phyloP scores from a whole-genome alignment of 225 moss, liverwort and hornwort species.

The Lunularia cruciata region DNA sequence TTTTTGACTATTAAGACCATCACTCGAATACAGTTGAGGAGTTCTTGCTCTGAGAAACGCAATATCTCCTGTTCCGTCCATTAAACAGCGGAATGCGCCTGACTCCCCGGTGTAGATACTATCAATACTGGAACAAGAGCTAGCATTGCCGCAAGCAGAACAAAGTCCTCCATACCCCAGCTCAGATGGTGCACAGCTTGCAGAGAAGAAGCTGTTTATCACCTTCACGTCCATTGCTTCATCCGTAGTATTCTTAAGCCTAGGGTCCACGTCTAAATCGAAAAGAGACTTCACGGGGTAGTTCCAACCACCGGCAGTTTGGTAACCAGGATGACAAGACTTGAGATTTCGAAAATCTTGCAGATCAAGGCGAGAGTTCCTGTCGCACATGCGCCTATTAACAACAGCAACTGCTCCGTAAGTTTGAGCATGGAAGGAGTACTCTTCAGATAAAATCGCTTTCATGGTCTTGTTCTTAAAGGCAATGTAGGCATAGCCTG shows the following conservation, averaged over 20 bases:
- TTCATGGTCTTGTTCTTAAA: slow-evolving; percentile 40
- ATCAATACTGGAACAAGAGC: slow-evolving; percentile 25
- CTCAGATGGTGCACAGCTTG: slow-evolving; percentile 45
- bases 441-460: slow-evolving; percentile 41
- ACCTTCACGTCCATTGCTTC: slow-evolving; percentile 26
- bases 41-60: slow-evolving; percentile 43
- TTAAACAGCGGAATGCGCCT: slow-evolving; percentile 44
- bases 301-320: slow-evolving; percentile 43
- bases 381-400: slow-evolving; percentile 40
- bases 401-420: slow-evolving; percentile 45
- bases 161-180: slow-evolving; percentile 34
- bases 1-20: slow-evolving; percentile 31
- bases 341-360: slow-evolving; percentile 27
- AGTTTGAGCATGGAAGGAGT: slow-evolving; percentile 31
- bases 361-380: slow-evolving; percentile 31
- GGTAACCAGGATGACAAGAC: slow-evolving; percentile 42
- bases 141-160: slow-evolving; percentile 30
- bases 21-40: slow-evolving; percentile 33
- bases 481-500: slow-evolving; percentile 41
- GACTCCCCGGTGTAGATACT: slow-evolving; percentile 29
- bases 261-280: slow-evolving; percentile 7
- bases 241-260: slow-evolving; percentile 5
- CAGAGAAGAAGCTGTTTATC: slow-evolving; percentile 35
- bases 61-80: slow-evolving; percentile 44
- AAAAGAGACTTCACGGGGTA: slow-evolving; percentile 30